These are phyloP conservation scores for Xerocomus tenax DNA, from an alignment of 1,284 basidiomycete genomes.

Conservation along the genomic window DNA sequence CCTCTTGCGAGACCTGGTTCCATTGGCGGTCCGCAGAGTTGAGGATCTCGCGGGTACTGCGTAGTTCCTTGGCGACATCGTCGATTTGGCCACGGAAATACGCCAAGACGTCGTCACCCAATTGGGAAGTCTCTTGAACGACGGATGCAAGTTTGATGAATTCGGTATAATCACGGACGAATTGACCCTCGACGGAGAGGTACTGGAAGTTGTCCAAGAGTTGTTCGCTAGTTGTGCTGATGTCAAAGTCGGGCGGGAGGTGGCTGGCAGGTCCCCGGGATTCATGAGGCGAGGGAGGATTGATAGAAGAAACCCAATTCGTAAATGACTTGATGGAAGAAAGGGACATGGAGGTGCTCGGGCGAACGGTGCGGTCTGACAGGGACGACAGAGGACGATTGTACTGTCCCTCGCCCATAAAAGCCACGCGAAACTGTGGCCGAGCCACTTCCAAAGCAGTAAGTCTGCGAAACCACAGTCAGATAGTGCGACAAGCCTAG, in stretches of 20 bases:
- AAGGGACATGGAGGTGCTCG: constrained; percentile 33
- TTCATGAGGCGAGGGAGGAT: constrained; percentile 16
- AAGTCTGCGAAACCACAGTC: constrained; percentile 35
- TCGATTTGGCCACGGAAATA: constrained; percentile 45
- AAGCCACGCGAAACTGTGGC: constrained; percentile 51
- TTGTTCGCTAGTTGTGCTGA: constrained; percentile 38
- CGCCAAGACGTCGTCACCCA: constrained; percentile 39
- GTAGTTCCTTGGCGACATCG: constrained; percentile 43
- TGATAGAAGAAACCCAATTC: constrained; percentile 25
- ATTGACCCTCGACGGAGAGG: constrained; percentile 36
- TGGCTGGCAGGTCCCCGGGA: constrained; percentile 17
- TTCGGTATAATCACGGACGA: constrained; percentile 31
- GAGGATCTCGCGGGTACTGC: constrained; percentile 38
- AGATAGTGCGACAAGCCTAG: background rate
- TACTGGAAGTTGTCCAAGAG: constrained; percentile 48
- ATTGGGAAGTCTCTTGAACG: constrained; percentile 40
- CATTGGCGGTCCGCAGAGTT: constrained; percentile 33
- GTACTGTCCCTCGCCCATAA: constrained; percentile 42
- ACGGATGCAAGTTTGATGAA: constrained; percentile 39
- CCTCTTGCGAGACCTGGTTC: constrained; percentile 37
- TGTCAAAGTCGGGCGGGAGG: constrained; percentile 35
- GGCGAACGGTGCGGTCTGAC: constrained; percentile 51
- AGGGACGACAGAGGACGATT: constrained; percentile 45
- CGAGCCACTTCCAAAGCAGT: constrained; percentile 61
- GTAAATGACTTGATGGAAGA: constrained; percentile 39